These are phyloP conservation scores for Tetracladium marchalianum DNA, from an alignment of 495 filamentous ascomycete species.

Conservation along the genomic window DNA sequence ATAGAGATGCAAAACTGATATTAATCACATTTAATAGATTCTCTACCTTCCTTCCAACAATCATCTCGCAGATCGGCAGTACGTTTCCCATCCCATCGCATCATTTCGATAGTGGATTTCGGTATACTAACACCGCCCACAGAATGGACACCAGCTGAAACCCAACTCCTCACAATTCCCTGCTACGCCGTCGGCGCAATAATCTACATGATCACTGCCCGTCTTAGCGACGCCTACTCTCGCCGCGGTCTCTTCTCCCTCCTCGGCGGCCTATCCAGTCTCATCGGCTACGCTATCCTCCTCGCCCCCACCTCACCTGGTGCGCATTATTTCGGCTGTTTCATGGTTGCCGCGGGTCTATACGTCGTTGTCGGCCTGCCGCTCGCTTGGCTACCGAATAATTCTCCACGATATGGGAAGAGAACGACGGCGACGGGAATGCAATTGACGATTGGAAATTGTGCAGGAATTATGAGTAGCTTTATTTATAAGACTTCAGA, in stretches of 20 bases:
- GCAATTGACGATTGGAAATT: slow-evolving; percentile 61
- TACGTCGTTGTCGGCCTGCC: slow-evolving; percentile 63
- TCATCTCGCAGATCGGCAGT: slow-evolving; percentile 36
- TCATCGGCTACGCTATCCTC: slow-evolving; percentile 61
- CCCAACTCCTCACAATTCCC: slow-evolving; percentile 71
- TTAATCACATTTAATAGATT: slow-evolving; percentile 32
- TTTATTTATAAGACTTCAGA: slow-evolving; percentile 45
- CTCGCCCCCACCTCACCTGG: slow-evolving; percentile 46
- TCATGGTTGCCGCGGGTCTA: slow-evolving; percentile 59
- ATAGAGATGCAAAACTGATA: no score
- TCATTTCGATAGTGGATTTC: no score
- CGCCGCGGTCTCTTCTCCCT: slow-evolving; percentile 51
- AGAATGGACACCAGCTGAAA: slow-evolving; percentile 46
- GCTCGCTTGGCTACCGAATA: slow-evolving; percentile 53
- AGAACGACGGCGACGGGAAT: slow-evolving; percentile 59
- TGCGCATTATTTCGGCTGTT: slow-evolving; percentile 58
- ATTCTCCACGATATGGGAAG: slow-evolving; percentile 59
- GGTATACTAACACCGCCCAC: slow-evolving; percentile 40
- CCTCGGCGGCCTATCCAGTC: slow-evolving; percentile 43
- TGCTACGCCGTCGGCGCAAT: slow-evolving; percentile 62
- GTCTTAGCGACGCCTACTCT: slow-evolving; percentile 50
- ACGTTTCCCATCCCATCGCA: no score
- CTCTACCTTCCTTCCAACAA: slow-evolving; percentile 68
- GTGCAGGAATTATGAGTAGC: slow-evolving; percentile 56
- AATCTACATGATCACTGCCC: slow-evolving; percentile 51